A percentile compares a stretch with the other conserved stretches of the same genome.
These are phyloP conservation scores for Camelina laxa DNA, from an alignment of 345 rosid genomes.

Conservation along the genomic window DNA sequence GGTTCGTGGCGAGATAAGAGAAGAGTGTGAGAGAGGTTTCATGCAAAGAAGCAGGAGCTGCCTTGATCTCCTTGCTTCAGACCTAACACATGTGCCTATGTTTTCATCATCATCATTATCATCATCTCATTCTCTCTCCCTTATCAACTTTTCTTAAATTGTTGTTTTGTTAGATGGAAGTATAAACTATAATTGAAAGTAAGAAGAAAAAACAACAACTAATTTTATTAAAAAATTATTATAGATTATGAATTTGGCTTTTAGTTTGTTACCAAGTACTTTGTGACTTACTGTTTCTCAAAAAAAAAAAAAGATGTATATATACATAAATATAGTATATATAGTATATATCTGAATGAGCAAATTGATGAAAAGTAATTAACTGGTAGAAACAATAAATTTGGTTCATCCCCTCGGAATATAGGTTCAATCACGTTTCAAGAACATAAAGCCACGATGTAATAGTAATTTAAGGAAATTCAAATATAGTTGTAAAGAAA, in stretches of 20 bases:
- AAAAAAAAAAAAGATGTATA: no score
- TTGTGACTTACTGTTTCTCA: neutral
- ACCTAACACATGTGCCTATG: conserved; percentile 45
- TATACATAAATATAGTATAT: no score
- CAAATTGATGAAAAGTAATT: neutral
- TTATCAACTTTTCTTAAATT: conserved; percentile 22
- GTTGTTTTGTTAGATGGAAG: neutral
- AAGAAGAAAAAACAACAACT: neutral
- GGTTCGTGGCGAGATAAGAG: conserved; percentile 41
- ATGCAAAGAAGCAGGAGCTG: conserved; percentile 52
- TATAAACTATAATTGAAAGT: neutral
- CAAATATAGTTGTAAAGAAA: no score
- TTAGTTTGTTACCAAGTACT: neutral
- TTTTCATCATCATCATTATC: conserved; percentile 30
- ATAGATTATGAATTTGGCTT: neutral
- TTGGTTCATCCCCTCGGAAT: conserved; percentile 10
- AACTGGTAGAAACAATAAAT: conserved; percentile 1
- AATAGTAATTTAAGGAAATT: neutral
- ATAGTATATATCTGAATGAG: no score
- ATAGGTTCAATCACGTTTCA: neutral
- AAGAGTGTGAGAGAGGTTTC: conserved; percentile 39
- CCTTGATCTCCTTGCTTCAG: conserved; percentile 39
- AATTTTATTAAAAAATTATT: neutral
- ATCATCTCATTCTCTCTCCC: conserved; percentile 27
- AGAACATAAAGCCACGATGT: neutral